Percentiles rank a stretch among this genome's conserved stretches.
These are phyloP conservation scores for bread wheat (Triticum aestivum) DNA, from an alignment of 176 grass and related monocot species.

Conservation along the genomic window IWGSC_CS_RefSeq_v2.1 NC_057803.1:214882634-214883133, in stretches of 20 bases:
- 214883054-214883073: conserved; percentile 34
- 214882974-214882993: conserved; percentile 80
- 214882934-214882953: background rate
- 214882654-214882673: background rate
- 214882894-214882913: conserved; percentile 1
- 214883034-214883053: conserved; percentile 77
- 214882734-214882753: conserved; percentile 60
- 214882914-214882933: background rate
- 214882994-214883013: conserved; percentile 39
- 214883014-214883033: conserved; percentile 57
- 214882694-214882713: conserved; percentile 72
- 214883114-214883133: too few relatives aligned
- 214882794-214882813: conserved; percentile 51
- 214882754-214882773: conserved; percentile 34
- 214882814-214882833: conserved; percentile 79
- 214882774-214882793: conserved; percentile 33
- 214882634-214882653: background rate
- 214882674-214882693: conserved; percentile 47
- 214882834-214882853: conserved; percentile 71
- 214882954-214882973: conserved; percentile 43
- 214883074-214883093: conserved; percentile 28
- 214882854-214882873: conserved; percentile 70
- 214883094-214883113: background rate
- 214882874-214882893: conserved; percentile 49
- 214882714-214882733: conserved; percentile 77